phyloP scores from a whole-genome alignment of 176 grass and related monocot species.

The Paspalum vaginatum region DNA sequence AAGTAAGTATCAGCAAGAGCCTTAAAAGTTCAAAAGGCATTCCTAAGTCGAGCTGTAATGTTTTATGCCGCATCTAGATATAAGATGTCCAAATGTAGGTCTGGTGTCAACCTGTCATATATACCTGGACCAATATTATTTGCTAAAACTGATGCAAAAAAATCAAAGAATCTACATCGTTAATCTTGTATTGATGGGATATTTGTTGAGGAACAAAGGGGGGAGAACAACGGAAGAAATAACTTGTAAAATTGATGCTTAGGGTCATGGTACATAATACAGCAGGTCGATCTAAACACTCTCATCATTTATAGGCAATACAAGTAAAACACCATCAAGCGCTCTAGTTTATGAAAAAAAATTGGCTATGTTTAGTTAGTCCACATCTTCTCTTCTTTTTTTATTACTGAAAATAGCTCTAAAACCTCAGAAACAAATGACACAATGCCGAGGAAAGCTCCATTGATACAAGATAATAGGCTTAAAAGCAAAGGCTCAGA shows the following conservation, averaged over 20 bases:
- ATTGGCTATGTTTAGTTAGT: neutral
- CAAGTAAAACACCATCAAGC: neutral
- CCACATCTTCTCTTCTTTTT: neutral
- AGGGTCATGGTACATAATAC: neutral
- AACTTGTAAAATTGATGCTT: neutral
- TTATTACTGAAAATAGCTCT: neutral
- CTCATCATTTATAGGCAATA: neutral
- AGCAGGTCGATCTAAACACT: neutral
- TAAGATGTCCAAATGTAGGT: neutral
- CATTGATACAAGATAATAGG: too few species aligned
- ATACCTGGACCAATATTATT: neutral
- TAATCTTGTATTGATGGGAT: neutral
- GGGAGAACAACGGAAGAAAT: neutral
- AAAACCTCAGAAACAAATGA: neutral
- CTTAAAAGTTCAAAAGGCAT: constrained; percentile 2
- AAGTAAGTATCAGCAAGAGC: constrained; percentile 2
- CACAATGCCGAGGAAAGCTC: too few species aligned
- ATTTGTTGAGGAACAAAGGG: neutral
- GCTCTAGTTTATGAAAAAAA: neutral
- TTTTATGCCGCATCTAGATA: neutral
- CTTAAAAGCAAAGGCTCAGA: too few species aligned
- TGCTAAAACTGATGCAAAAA: neutral
- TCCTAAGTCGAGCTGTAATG: neutral
- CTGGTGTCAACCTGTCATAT: neutral
- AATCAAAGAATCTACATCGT: neutral